Base-by-base conservation (phyloP, 495 filamentous ascomycete genomes). In the Penicillium roqueforti region DNA sequence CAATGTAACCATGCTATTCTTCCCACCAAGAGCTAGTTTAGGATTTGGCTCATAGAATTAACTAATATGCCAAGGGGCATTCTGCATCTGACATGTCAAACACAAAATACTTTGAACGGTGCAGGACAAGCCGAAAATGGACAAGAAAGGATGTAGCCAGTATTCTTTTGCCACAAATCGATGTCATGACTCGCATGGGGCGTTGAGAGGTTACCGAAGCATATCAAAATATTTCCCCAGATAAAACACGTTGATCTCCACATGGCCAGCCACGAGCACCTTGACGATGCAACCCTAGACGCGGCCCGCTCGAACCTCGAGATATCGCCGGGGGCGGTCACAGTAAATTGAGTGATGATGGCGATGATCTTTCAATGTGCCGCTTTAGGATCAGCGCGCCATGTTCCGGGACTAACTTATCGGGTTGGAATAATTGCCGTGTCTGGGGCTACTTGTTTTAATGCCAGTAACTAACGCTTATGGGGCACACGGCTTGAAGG, bases 261-360 rank as follows among this genome's bases (percentile, higher is more conserved):
- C 55, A 61, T 58, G 59, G 56, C 26, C 18, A 44, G 55, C 59
- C 59, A 58, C 55, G 48, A 55, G 56, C n/a, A 3, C n/a, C 42
- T 44, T 54, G 39, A 48, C 40, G 51, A 36, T 54, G 41, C 36
- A 57, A 54, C 39, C 55, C 55, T 28, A 31, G 44, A 49, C 14
- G 20, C 29, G 31, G 19, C 22, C 25, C 44, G 49, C 44, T 50
- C 45, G 23, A 57, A 45, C 58, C 49, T 29, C 45, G 26, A 38
- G 16, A 23, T 23, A 4, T 37, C 38, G 28, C 56, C 56, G 56
- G 51, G 51, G 39, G 50, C 26, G 45, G 51, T 34, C 29, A 36
- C 10, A 18, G 19, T 31, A 6, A 7, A 37, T 23, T 20, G 46
- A n/a, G 23, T 19, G 34, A 55, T 40, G 44, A 32, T 23, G 32